These are phyloP conservation scores for Trypanosoma cruzi DNA, from an alignment of 208 protist genomes.

Conservation along the genomic window DNA sequence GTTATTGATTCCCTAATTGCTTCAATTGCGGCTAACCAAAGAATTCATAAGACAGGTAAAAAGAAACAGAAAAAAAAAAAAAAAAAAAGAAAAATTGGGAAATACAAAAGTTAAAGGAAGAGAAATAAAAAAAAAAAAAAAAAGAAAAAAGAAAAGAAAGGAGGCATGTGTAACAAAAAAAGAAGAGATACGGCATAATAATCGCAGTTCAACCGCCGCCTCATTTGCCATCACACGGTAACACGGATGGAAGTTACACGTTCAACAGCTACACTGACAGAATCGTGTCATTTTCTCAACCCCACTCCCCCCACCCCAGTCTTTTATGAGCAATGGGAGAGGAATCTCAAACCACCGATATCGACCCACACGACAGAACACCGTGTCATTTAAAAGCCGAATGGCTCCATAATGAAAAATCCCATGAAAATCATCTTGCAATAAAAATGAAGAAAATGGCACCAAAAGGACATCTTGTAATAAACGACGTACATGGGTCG, in stretches of 20 bases:
- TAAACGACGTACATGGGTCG: too few species aligned
- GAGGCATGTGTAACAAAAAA: neutral
- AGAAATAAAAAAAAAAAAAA: neutral
- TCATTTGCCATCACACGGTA: neutral
- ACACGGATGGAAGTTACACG: neutral
- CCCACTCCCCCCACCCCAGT: neutral
- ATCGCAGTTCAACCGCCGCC: neutral
- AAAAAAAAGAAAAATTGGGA: too few species aligned
- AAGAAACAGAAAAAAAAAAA: too few species aligned
- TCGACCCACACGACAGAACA: constrained; percentile 6
- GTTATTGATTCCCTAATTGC: too few species aligned
- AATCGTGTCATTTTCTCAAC: too few species aligned
- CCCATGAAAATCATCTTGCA: too few species aligned
- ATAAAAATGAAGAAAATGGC: too few species aligned
- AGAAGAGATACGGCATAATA: neutral
- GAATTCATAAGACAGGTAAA: too few species aligned
- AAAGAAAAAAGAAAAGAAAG: too few species aligned
- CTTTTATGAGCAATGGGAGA: constrained; percentile 1
- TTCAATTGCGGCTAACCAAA: too few species aligned
- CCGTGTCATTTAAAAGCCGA: neutral
- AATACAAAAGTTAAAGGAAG: neutral
- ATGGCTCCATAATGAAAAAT: neutral
- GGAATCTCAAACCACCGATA: constrained; percentile 17
- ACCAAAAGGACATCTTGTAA: too few species aligned
- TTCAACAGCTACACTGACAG: neutral